Evolutionary conservation across 495 filamentous ascomycete genomes (phyloP).

Genomic region (Saxophila tyrrhenica): DNA sequence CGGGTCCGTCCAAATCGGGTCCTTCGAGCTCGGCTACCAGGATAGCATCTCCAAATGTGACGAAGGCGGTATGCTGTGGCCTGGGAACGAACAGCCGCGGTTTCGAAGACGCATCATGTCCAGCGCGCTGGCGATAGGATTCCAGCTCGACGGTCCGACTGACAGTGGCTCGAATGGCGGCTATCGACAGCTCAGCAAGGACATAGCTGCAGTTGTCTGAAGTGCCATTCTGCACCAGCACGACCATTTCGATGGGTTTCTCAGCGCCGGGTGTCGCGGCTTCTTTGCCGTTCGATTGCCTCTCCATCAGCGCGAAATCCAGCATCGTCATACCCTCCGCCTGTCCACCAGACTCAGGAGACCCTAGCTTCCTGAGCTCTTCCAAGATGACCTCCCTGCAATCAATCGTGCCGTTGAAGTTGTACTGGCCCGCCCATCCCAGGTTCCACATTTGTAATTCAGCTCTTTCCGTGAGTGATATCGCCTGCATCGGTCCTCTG

Average conservation of each 20-base stretch:
- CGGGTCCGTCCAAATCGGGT: conserved; percentile 46
- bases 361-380: conserved; percentile 4
- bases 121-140: conserved; percentile 43
- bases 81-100: conserved; percentile 68
- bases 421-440: conserved; percentile 63
- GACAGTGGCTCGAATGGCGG: conserved; percentile 26
- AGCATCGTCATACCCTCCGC: conserved; percentile 30
- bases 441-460: conserved; percentile 75
- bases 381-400: conserved; percentile 31
- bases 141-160: conserved; percentile 48
- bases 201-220: conserved; percentile 22
- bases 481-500: conserved; percentile 73
- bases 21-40: conserved; percentile 59
- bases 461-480: conserved; percentile 63
- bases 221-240: conserved; percentile 16
- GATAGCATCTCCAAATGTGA: conserved; percentile 65
- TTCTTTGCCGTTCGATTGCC: conserved; percentile 17
- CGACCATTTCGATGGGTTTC: conserved; percentile 11
- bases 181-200: conserved; percentile 32
- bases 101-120: conserved; percentile 26
- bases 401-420: conserved; percentile 42
- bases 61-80: conserved; percentile 67
- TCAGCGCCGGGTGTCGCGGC: conserved; percentile 16
- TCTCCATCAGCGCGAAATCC: conserved; percentile 34
- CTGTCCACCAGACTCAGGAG: conserved; percentile 9